Conservation (phyloP, 495 filamentous ascomycete genomes). For the Achaetomiella virescens region DNA sequence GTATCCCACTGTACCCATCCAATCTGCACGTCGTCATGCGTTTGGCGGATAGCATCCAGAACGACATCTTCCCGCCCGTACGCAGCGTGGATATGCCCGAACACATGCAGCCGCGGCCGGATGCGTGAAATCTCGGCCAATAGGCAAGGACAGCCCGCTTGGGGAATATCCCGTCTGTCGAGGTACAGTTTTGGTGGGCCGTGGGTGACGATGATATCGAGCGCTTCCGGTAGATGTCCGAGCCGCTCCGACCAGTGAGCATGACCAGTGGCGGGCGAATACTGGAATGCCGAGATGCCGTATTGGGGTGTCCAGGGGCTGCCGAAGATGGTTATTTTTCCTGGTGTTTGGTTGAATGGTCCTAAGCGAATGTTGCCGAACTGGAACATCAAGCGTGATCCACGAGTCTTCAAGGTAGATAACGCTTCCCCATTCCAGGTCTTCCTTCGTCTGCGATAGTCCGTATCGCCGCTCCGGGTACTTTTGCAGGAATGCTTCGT, state of each 20-base stretch:
- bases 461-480: slow-evolving; percentile 10
- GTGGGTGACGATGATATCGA: neutral
- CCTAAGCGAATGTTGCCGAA: neutral
- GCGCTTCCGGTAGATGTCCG: neutral
- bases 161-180: slow-evolving; percentile 4
- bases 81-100: slow-evolving; percentile 5
- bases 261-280: neutral
- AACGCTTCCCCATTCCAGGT: slow-evolving; percentile 6
- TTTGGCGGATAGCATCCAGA: neutral
- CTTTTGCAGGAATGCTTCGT: slow-evolving; percentile 4
- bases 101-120: slow-evolving; percentile 8
- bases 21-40: slow-evolving; percentile 3
- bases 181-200: slow-evolving; percentile 3
- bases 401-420: slow-evolving; percentile 7
- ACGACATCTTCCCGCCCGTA: slow-evolving; percentile 2
- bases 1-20: slow-evolving; percentile 2
- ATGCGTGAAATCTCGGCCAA: neutral
- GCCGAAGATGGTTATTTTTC: slow-evolving; percentile 4
- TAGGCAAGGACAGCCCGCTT: slow-evolving; percentile 5
- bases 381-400: slow-evolving; percentile 1
- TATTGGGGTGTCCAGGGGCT: slow-evolving; percentile 11
- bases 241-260: neutral
- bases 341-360: neutral
- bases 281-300: slow-evolving; percentile 9
- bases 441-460: neutral